Evolutionary conservation across 495 filamentous ascomycete species (phyloP).

Genomic region (Geoglossum glabrum): DNA sequence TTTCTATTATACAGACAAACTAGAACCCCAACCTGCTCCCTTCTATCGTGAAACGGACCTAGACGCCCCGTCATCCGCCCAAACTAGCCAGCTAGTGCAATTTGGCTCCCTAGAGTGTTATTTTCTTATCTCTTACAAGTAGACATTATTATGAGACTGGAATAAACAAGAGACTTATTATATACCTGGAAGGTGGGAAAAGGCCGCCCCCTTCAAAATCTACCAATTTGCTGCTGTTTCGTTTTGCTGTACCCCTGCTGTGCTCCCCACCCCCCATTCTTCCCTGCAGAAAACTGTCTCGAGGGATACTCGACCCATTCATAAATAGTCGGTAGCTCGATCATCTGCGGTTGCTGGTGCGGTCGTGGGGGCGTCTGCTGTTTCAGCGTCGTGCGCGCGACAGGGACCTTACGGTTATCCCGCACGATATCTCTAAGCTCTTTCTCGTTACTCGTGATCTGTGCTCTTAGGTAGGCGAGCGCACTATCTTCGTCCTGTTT

Average conservation of each 20-base stretch:
- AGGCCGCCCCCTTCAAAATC: background rate
- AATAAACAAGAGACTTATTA: background rate
- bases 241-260: background rate
- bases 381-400: background rate
- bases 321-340: constrained; percentile 1
- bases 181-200: background rate
- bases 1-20: too few relatives aligned
- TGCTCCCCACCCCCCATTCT: background rate
- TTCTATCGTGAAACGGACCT: too few relatives aligned
- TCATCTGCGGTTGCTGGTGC: constrained; percentile 1
- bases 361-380: background rate
- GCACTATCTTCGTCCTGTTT: constrained; percentile 17
- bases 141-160: too few relatives aligned
- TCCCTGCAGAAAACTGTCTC: background rate
- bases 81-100: too few relatives aligned
- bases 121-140: too few relatives aligned
- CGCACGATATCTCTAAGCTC: constrained; percentile 58
- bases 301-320: background rate
- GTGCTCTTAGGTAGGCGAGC: constrained; percentile 56
- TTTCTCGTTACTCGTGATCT: constrained; percentile 55
- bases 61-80: too few relatives aligned
- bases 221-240: background rate
- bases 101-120: too few relatives aligned
- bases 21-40: too few relatives aligned
- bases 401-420: background rate